Evolutionary conservation across 1,284 basidiomycete species (phyloP), one percentile per base, ranked within the genome.

Genomic region (Hortiboletus rubellus): DNA sequence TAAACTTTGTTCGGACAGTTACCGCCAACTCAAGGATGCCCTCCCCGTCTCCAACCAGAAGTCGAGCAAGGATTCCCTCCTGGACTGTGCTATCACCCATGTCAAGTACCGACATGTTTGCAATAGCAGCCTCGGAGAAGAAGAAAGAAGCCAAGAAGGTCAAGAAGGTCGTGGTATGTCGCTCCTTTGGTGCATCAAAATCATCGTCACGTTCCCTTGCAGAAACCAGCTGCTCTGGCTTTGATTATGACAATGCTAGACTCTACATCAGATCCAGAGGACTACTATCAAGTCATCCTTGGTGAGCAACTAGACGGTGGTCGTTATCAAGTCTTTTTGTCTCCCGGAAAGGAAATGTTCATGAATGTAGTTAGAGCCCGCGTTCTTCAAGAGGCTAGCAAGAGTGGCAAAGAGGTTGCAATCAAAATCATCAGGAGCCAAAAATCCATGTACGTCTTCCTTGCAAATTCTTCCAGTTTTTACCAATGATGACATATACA

Each of bases 341-440:
- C 86, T 47, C 80, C 99, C 12, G 97, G 97, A 36, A 96, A 96
- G 72, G 97, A 97, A 57, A 99, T 99, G 95, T 99, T 99, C 74
- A 94, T 94, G 43, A 94, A 92, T 49, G 97, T 99, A 41, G 95
- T 98, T 24, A 84, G 91, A 46, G 96, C 96, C 9, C 87, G 92
- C 47, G 85, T 97, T 24, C 77, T 95, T 34, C 84, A 89, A 64
- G 91, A 92, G 37, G 67, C 77, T 4, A 79, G 81, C 58, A 86
- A 88, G 65, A 49, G 72, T 11, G 86, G 85, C 4, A 85, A 83
- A 65, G 96, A 99, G 70, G 96, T 99, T 3, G 97, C 97, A 0
- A 98, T 99, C 76, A 99, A 99, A 76, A 95, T 99, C 63, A 89
- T 98, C 50, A 81, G 97, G 38, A 90, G 88, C 64, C 97, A 99